These are phyloP conservation scores for Eucalyptus curtisii DNA, from an alignment of 345 rosid species.

Conservation along the genomic window DNA sequence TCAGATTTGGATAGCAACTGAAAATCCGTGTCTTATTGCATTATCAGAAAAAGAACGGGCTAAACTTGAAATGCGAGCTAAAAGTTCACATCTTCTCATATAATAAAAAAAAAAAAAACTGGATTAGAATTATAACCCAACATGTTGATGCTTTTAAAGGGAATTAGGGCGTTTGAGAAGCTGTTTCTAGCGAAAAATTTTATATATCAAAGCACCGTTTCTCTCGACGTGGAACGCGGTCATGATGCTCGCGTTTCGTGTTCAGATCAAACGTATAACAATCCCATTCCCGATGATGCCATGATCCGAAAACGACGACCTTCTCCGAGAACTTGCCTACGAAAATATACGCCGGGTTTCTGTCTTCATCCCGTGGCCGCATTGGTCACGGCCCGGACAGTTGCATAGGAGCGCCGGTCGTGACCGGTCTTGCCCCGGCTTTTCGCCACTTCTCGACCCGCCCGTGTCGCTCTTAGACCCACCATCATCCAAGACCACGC, in stretches of 20 bases:
- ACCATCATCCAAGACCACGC: not conserved
- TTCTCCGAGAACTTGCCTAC: not conserved
- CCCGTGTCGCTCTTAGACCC: not conserved
- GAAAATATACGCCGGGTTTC: not conserved
- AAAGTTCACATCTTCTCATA: not conserved
- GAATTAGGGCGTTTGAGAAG: not conserved
- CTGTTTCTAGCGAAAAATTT: not conserved
- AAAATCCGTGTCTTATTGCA: not conserved
- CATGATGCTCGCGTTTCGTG: not conserved
- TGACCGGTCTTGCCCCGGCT: not conserved
- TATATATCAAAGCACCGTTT: not conserved
- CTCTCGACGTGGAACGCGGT: not conserved
- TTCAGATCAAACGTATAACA: not conserved
- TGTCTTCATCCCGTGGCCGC: not conserved
- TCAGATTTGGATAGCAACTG: too few species aligned
- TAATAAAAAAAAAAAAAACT: rapidly evolving
- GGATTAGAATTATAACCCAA: not conserved
- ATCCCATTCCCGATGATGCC: not conserved
- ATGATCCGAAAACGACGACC: not conserved
- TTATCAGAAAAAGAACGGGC: not conserved
- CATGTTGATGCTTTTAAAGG: not conserved
- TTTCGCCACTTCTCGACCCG: not conserved
- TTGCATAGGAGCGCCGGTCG: not conserved
- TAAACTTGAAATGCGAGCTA: not conserved
- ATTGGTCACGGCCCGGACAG: not conserved